A percentile compares a stretch with the other conserved stretches of the same genome.
These are phyloP conservation scores for Hypoxylon sp. DNA, from an alignment of 2,329 filamentous ascomycete species.

Conservation along the genomic window DNA sequence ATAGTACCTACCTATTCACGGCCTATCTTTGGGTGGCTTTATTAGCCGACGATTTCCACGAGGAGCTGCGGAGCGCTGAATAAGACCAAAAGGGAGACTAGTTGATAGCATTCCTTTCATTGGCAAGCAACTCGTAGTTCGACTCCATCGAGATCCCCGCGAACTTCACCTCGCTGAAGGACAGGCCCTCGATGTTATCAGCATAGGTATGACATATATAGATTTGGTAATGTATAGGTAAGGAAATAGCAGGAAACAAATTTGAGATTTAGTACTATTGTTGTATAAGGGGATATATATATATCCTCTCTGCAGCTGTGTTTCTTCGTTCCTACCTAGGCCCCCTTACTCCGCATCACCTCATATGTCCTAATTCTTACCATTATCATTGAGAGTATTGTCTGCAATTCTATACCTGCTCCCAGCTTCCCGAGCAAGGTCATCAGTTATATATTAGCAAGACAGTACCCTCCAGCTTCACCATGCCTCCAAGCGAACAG, in stretches of 20 bases:
- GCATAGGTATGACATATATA: neutral
- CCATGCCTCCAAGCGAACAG: slow-evolving; percentile 37
- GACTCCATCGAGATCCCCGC: neutral
- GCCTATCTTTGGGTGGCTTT: neutral
- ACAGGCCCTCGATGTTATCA: neutral
- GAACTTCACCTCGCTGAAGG: neutral
- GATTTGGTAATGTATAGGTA: slow-evolving; percentile 18
- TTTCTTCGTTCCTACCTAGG: slow-evolving; percentile 8
- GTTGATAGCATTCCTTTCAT: neutral
- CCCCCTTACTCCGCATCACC: slow-evolving; percentile 14
- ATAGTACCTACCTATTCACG: neutral
- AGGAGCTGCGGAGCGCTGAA: slow-evolving; percentile 9
- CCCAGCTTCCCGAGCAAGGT: neutral
- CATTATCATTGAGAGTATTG: slow-evolving; percentile 1
- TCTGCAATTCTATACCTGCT: neutral
- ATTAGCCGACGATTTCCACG: slow-evolving; percentile 1
- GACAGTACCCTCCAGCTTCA: neutral
- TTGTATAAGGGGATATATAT: slow-evolving; percentile 10
- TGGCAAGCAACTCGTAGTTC: neutral
- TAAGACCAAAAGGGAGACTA: slow-evolving; percentile 5
- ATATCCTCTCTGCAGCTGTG: too few species aligned
- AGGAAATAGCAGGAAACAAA: too few species aligned
- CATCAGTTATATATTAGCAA: too few species aligned
- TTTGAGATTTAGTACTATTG: too few species aligned
- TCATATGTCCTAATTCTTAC: slow-evolving; percentile 1